These are phyloP conservation scores for Epithemia pelagica DNA, from an alignment of 108 stramenopile species.

Conservation along the genomic window DNA sequence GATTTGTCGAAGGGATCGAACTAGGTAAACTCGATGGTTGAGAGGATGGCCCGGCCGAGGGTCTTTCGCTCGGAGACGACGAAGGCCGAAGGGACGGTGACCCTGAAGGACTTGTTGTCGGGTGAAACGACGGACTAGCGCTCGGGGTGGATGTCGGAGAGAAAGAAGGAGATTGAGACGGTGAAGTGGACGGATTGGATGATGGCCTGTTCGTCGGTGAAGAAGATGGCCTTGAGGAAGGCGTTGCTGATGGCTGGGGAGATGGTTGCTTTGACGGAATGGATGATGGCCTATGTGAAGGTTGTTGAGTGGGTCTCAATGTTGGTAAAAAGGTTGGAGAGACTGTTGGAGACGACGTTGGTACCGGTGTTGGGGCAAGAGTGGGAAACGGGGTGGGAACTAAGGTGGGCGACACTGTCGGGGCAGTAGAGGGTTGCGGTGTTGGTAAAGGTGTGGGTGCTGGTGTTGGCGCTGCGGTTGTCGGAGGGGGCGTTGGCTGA, in stretches of 20 bases:
- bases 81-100: neutral
- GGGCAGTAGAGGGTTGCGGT: too few relatives aligned
- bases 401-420: neutral
- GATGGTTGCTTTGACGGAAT: too few relatives aligned
- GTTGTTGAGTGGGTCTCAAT: neutral
- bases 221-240: neutral
- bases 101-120: neutral
- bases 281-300: constrained; percentile 5
- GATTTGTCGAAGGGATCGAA: neutral
- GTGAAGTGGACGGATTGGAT: neutral
- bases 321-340: constrained; percentile 5
- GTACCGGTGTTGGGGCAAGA: neutral
- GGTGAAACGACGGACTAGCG: neutral
- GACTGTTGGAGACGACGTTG: constrained; percentile 1
- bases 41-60: neutral
- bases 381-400: neutral
- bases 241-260: neutral
- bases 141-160: neutral
- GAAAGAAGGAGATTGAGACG: neutral
- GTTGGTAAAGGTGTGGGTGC: neutral
- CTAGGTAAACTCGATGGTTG: neutral
- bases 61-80: too few relatives aligned
- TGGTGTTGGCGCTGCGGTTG: neutral
- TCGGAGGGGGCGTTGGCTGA: too few relatives aligned
- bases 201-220: neutral